Conservation (phyloP, 176 grass and related monocot genomes). For the Oryza glaberrima region DNA sequence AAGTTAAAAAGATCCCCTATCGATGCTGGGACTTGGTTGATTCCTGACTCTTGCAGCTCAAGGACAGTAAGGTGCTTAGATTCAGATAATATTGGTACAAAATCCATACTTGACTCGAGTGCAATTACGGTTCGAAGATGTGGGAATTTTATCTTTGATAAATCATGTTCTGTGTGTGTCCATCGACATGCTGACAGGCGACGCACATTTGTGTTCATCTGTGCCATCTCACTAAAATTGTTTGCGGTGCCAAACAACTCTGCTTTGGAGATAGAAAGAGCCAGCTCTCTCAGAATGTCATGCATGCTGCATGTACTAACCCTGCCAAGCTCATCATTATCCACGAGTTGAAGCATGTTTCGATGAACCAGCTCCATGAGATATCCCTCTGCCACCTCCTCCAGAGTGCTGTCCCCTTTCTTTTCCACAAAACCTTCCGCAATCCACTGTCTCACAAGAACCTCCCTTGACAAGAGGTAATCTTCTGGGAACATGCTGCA, state of each 20-base stretch:
- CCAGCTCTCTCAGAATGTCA: conserved; percentile 28
- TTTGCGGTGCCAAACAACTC: conserved; percentile 15
- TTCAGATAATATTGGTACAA: not conserved
- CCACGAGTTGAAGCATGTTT: conserved; percentile 34
- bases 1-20: conserved; percentile 23
- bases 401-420: conserved; percentile 11
- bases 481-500: conserved; percentile 48
- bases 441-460: conserved; percentile 38
- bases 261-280: conserved; percentile 20
- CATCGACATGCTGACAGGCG: conserved; percentile 1
- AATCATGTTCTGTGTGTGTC: not conserved
- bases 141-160: conserved; percentile 13
- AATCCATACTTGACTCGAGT: not conserved
- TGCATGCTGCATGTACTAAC: conserved; percentile 22
- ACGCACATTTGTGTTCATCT: not conserved
- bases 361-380: conserved; percentile 23
- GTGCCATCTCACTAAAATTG: not conserved
- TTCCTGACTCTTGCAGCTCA: not conserved
- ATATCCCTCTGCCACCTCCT: not conserved
- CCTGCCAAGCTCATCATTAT: conserved; percentile 14
- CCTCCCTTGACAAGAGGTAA: conserved; percentile 31
- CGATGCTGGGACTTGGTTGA: not conserved
- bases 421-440: conserved; percentile 43
- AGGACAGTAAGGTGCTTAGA: conserved; percentile 19
- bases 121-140: conserved; percentile 5